Percentiles rank a stretch among this genome's conserved stretches.
These are phyloP conservation scores for Dimargaris verticillata DNA, from an alignment of 192 early-diverging fungal species.

Conservation along the genomic window DNA sequence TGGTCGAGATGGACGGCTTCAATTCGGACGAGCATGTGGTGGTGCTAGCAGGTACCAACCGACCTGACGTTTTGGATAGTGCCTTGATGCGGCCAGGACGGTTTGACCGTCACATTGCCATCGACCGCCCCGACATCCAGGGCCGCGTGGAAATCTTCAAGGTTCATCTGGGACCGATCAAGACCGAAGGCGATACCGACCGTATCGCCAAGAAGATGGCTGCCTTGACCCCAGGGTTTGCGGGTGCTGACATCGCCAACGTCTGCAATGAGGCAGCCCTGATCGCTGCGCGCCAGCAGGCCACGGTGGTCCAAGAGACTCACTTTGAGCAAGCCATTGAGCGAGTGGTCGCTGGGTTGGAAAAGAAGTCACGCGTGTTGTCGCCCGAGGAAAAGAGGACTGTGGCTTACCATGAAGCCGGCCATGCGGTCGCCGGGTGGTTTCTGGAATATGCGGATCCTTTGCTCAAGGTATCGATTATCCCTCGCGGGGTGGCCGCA, in stretches of 20 bases:
- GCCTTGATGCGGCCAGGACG: constrained; percentile 93
- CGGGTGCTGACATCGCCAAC: constrained; percentile 94
- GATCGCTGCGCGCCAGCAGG: constrained; percentile 79
- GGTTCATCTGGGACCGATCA: constrained; percentile 86
- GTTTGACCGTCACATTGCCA: constrained; percentile 94
- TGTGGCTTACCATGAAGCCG: constrained; percentile 98
- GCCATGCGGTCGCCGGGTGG: constrained; percentile 97
- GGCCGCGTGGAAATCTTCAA: constrained; percentile 92
- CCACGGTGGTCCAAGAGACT: constrained; percentile 56
- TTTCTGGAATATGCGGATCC: constrained; percentile 92
- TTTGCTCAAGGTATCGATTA: constrained; percentile 93
- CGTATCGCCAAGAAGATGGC: constrained; percentile 72
- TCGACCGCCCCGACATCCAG: constrained; percentile 93
- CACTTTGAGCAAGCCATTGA: constrained; percentile 98
- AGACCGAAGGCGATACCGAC: constrained; percentile 68
- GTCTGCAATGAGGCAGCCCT: constrained; percentile 98
- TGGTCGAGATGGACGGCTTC: constrained; percentile 99
- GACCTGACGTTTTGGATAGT: constrained; percentile 90
- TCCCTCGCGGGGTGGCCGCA: constrained; percentile 86
- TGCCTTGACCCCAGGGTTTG: constrained; percentile 93
- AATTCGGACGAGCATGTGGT: constrained; percentile 49
- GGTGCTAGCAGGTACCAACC: constrained; percentile 93
- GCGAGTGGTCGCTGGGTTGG: constrained; percentile 92
- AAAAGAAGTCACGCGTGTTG: constrained; percentile 91
- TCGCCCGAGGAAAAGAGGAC: constrained; percentile 97